Evolutionary conservation across 176 grass and related monocot genomes (phyloP).

Genomic region (Microstegium vimineum): DNA sequence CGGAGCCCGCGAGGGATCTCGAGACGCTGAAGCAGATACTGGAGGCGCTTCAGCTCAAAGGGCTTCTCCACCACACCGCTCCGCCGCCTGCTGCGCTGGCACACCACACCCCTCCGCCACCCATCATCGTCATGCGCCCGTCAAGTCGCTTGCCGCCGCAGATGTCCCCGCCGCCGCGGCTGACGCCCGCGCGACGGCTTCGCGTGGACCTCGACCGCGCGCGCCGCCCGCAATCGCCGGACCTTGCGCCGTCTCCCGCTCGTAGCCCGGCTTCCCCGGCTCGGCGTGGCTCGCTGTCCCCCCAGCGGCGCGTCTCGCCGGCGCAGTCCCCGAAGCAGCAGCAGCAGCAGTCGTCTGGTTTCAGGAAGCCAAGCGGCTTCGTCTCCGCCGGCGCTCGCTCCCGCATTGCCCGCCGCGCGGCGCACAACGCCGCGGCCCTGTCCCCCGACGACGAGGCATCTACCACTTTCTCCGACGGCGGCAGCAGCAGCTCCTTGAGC

Average conservation of each 20-base stretch:
- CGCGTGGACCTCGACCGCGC: background rate
- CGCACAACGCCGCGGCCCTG: background rate
- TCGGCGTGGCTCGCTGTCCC: conserved; percentile 25
- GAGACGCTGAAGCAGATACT: conserved; percentile 93
- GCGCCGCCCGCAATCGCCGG: conserved; percentile 32
- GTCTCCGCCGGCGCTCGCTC: conserved; percentile 26
- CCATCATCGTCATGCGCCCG: conserved; percentile 76
- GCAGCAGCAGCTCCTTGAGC: conserved; percentile 40
- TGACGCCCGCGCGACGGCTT: background rate
- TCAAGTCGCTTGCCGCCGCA: conserved; percentile 8
- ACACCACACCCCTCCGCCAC: conserved; percentile 25
- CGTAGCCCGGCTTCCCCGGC: conserved; percentile 54
- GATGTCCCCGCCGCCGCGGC: background rate
- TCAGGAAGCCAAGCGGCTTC: conserved; percentile 12
- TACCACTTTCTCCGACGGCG: conserved; percentile 55
- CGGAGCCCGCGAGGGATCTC: conserved; percentile 62
- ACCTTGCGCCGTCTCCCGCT: background rate
- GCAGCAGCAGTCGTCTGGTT: background rate
- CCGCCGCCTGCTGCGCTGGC: background rate
- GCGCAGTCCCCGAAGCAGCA: conserved; percentile 41
- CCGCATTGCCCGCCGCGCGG: conserved; percentile 31
- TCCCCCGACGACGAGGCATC: conserved; percentile 54
- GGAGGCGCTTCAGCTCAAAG: conserved; percentile 88
- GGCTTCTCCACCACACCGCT: conserved; percentile 54
- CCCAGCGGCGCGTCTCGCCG: conserved; percentile 42